A percentile compares a stretch with the other conserved stretches of the same genome.
Evolutionary conservation across 495 filamentous ascomycete genomes (phyloP).

Genomic region (Xylaria curta): DNA sequence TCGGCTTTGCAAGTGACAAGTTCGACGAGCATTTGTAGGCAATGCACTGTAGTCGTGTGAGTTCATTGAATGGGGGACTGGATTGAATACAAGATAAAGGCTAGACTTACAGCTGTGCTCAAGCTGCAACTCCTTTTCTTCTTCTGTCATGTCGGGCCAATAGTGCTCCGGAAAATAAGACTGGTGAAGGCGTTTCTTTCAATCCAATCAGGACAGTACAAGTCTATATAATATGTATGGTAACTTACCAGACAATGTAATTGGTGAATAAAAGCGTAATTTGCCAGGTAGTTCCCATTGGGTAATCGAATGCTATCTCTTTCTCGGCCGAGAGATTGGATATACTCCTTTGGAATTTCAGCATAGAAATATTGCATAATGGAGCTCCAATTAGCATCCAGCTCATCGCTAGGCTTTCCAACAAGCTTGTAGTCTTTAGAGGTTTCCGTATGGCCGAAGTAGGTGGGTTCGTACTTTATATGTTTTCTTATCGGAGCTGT

Average conservation of each 20-base stretch:
- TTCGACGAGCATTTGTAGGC: conserved; percentile 22
- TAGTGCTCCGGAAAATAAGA: conserved; percentile 24
- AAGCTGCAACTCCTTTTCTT: conserved; percentile 21
- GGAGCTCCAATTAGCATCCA: conserved; percentile 21
- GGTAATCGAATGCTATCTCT: conserved; percentile 24
- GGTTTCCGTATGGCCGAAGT: conserved; percentile 23
- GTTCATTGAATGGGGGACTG: neutral
- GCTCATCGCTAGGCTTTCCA: conserved; percentile 16
- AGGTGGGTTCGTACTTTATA: conserved; percentile 25
- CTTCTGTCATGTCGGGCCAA: conserved; percentile 23
- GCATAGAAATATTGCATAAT: conserved; percentile 27
- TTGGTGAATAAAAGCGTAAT: conserved; percentile 26
- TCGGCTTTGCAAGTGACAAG: conserved; percentile 19
- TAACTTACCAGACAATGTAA: conserved; percentile 20
- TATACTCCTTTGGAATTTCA: conserved; percentile 23
- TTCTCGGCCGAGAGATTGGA: conserved; percentile 23
- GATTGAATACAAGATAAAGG: neutral
- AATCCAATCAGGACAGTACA: neutral
- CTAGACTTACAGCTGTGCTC: conserved; percentile 16
- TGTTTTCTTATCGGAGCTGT: conserved; percentile 21
- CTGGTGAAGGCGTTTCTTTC: conserved; percentile 25
- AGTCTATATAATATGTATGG: too few species aligned
- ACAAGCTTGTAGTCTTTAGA: conserved; percentile 24
- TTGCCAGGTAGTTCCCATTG: conserved; percentile 24
- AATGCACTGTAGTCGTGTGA: conserved; percentile 12